A percentile compares a stretch with the other conserved stretches of the same genome.
Conservation (phyloP, 495 filamentous ascomycete genomes). For the Aspergillus nidulans region DNA sequence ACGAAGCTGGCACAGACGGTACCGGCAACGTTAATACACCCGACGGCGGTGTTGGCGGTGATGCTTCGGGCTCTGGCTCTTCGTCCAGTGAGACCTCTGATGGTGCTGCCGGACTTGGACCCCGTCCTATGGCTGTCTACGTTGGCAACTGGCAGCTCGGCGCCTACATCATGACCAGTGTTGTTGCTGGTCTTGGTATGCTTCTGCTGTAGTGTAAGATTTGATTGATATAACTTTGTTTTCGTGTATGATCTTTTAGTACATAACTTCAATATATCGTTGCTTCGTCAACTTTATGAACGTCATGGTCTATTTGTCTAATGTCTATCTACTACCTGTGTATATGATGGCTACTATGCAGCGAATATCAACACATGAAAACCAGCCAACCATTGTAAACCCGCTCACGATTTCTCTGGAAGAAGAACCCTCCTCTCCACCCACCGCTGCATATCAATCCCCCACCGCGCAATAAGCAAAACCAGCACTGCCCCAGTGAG, state of each 20-base stretch:
- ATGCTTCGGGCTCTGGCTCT: constrained; percentile 51
- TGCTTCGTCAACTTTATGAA: not conserved
- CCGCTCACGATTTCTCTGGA: constrained; percentile 9
- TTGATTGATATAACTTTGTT: not conserved
- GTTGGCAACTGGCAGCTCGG: constrained; percentile 63
- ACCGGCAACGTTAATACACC: constrained; percentile 66
- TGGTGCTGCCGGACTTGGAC: constrained; percentile 35
- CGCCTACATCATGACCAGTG: constrained; percentile 62
- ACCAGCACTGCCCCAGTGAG: constrained; percentile 33
- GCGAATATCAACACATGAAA: not conserved
- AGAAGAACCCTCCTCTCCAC: constrained; percentile 28
- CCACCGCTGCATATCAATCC: constrained; percentile 43
- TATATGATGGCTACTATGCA: not conserved
- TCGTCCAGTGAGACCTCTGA: constrained; percentile 35
- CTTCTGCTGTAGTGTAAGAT: constrained; percentile 58
- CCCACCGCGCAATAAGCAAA: constrained; percentile 32
- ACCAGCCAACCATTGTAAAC: not conserved
- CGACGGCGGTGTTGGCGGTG: constrained; percentile 11
- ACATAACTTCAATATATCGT: not conserved
- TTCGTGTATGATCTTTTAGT: not conserved
- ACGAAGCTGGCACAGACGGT: constrained; percentile 56
- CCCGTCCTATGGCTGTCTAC: constrained; percentile 51
- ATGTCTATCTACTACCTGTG: not conserved
- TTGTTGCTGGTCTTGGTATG: constrained; percentile 69
- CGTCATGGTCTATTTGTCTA: not conserved